A percentile compares a stretch with the other conserved stretches of the same genome.
phyloP scores from a whole-genome alignment of 805 yeast species.

The Ogataea wickerhamii region DNA sequence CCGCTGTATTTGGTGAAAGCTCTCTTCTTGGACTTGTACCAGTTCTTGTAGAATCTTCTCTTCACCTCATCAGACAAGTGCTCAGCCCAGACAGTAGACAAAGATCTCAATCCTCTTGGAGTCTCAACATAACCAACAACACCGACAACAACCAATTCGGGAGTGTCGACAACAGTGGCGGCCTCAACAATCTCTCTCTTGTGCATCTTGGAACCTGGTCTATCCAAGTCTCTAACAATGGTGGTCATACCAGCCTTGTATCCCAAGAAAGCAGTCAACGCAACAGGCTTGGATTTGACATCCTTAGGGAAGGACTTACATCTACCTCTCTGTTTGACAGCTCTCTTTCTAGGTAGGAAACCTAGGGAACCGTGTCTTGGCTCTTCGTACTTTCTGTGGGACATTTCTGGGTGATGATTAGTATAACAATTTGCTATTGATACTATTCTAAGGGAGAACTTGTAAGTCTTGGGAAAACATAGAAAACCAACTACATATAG shows the following conservation, averaged over 20 bases:
- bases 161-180: constrained; percentile 98
- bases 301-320: constrained; percentile 99
- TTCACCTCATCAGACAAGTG: constrained; percentile 98
- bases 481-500: not conserved
- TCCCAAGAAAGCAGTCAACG: constrained; percentile 99
- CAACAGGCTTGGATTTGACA: constrained; percentile 95
- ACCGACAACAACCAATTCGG: constrained; percentile 98
- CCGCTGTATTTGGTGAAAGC: constrained; percentile 99
- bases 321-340: constrained; percentile 97
- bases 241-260: constrained; percentile 99
- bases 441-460: not conserved
- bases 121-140: constrained; percentile 99
- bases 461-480: not conserved
- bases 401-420: constrained; percentile 53
- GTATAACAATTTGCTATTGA: not conserved
- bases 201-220: constrained; percentile 99
- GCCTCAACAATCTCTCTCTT: constrained; percentile 99
- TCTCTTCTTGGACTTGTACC: constrained; percentile 99
- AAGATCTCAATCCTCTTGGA: constrained; percentile 99
- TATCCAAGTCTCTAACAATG: constrained; percentile 99
- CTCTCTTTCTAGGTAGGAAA: constrained; percentile 99
- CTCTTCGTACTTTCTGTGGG: constrained; percentile 99
- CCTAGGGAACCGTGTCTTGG: constrained; percentile 99
- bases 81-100: constrained; percentile 99
- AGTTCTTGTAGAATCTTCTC: constrained; percentile 99